phyloP scores from a whole-genome alignment of 1,284 basidiomycete genomes.

The Calocybe gambosa region DNA sequence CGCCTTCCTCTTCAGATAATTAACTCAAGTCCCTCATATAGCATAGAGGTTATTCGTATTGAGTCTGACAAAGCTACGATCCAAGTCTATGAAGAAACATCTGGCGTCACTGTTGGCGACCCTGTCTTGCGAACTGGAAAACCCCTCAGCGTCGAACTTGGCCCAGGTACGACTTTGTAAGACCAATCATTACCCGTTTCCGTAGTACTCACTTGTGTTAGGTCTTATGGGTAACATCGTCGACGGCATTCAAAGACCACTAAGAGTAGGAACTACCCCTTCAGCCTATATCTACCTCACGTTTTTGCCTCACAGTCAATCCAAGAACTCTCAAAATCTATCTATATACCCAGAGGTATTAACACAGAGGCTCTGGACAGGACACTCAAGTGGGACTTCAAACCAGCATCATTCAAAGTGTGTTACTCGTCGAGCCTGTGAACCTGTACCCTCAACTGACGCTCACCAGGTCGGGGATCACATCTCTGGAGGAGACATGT shows the following conservation, averaged over 20 bases:
- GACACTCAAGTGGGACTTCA: conserved; percentile 92
- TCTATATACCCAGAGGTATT: conserved; percentile 98
- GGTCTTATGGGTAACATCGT: conserved; percentile 98
- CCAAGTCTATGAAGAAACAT: conserved; percentile 99
- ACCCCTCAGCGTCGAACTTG: conserved; percentile 95
- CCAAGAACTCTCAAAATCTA: conserved; percentile 93
- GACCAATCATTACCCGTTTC: neutral
- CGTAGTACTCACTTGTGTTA: conserved; percentile 24
- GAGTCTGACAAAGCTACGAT: conserved; percentile 97
- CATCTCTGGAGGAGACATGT: conserved; percentile 95
- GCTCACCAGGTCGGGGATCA: conserved; percentile 84
- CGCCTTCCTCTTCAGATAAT: conserved; percentile 18
- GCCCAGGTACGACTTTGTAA: conserved; percentile 64
- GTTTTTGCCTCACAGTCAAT: conserved; percentile 61
- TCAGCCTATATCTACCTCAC: conserved; percentile 3
- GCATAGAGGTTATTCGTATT: conserved; percentile 88
- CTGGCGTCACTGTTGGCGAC: conserved; percentile 96
- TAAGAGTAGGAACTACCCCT: conserved; percentile 49
- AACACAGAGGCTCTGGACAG: conserved; percentile 95
- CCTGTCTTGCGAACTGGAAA: conserved; percentile 97
- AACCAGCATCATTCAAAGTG: conserved; percentile 77
- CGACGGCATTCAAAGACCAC: conserved; percentile 93
- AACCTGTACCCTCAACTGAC: conserved; percentile 2
- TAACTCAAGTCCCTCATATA: neutral
- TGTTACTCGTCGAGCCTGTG: conserved; percentile 8